Evolutionary conservation across 2,329 filamentous ascomycete genomes (phyloP), one percentile per base, ranked within the genome.

Genomic region (Cladobotryum mycophilum): DNA sequence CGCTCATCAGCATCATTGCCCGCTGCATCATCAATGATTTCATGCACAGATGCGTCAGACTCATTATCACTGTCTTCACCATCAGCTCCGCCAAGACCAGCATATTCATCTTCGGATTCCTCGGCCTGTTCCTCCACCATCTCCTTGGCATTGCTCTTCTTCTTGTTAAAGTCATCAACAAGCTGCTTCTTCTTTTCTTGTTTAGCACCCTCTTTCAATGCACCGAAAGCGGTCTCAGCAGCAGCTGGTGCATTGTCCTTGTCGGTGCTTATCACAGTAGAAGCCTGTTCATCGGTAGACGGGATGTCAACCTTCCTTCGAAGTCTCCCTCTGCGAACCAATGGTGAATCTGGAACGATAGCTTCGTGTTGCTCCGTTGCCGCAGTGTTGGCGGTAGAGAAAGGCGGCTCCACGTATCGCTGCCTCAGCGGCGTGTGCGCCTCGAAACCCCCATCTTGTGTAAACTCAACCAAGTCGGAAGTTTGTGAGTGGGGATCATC

Each of bases 91-190:
- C 93, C 93, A 9, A 99, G 76, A 4, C 93, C 93, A 37, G 91
- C 92, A 66, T 97, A 99, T 67, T 99, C 93, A 65, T 99, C 93
- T 64, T 99, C 95, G 0, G 93, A 99, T 70, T 99, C 93, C 61
- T 96, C 89, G 54, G 93, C 92, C 64, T 95, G 90, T 58, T 96
- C 93, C 57, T 97, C 82, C 36, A 99, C 78, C 79, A 96, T 88
- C 20, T 86, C 84, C 61, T 84, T 90, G 1, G 91, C 92, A 64
- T 88, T 85, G 70, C 89, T 95, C 66, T 86, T 91, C 68, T 89
- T 91, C 68, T 86, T 88, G 70, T 96, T 80, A 60, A 90, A 95
- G 1, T 76, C 73, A 14, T 78, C 74, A n/a, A 66, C 63, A 8
- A 63, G 62, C 5, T 72, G 70, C 47, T 77, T 74, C 59, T 80